These are phyloP conservation scores for Mortierella sp. DNA, from an alignment of 371 early-diverging fungal species.

Conservation along the genomic window DNA sequence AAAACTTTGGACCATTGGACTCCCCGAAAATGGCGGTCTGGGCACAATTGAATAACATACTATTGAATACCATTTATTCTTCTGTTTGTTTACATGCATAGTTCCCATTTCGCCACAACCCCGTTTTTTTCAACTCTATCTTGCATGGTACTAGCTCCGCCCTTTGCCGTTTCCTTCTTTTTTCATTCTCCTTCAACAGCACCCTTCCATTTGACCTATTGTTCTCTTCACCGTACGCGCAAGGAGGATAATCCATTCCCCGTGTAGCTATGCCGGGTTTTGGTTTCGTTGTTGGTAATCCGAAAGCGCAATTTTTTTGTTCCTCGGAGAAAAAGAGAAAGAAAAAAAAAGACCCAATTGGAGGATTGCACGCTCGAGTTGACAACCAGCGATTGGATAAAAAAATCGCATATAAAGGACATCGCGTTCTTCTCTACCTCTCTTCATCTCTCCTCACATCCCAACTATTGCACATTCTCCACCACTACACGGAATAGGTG, in stretches of 20 bases:
- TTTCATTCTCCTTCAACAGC: not conserved
- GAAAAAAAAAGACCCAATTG: not conserved
- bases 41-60: not conserved
- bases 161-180: not conserved
- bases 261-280: not conserved
- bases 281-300: not conserved
- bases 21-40: not conserved
- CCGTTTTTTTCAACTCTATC: not conserved
- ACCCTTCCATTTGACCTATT: not conserved
- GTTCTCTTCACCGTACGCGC: not conserved
- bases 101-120: constrained; percentile 3
- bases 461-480: too few relatives aligned
- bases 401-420: not conserved
- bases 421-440: too few relatives aligned
- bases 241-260: not conserved
- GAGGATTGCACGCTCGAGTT: not conserved
- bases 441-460: too few relatives aligned
- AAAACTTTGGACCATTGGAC: constrained; percentile 21
- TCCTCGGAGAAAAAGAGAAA: not conserved
- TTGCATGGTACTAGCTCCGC: not conserved
- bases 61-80: not conserved
- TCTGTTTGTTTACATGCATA: not conserved
- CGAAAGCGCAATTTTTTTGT: not conserved
- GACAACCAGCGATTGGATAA: not conserved
- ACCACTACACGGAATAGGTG: too few relatives aligned